A percentile compares a stretch with the other conserved stretches of the same genome.
phyloP scores from a whole-genome alignment of 352 stramenopile genomes.

The Phytophthora agathidicida region DNA sequence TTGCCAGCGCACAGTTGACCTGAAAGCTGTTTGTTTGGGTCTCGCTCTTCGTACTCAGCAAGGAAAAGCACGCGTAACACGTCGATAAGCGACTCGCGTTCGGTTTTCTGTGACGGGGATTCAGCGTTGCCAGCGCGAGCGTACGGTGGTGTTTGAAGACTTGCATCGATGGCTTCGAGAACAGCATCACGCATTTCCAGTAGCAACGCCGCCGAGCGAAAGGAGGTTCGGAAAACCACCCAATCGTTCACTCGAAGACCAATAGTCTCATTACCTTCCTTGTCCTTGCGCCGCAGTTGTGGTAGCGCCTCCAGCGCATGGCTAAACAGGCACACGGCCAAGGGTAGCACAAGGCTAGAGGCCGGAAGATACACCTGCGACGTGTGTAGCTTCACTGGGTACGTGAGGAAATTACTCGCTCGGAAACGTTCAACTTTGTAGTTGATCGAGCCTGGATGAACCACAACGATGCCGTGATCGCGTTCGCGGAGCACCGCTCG shows the following conservation, averaged over 20 bases:
- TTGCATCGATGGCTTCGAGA: slow-evolving; percentile 35
- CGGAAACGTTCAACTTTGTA: slow-evolving; percentile 57
- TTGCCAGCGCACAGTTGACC: slow-evolving; percentile 37
- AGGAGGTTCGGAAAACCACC: slow-evolving; percentile 64
- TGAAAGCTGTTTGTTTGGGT: slow-evolving; percentile 54
- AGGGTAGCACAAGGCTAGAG: slow-evolving; percentile 67
- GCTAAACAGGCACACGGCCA: slow-evolving; percentile 75
- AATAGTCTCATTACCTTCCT: slow-evolving; percentile 42
- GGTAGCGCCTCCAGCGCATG: slow-evolving; percentile 62
- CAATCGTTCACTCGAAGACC: slow-evolving; percentile 74
- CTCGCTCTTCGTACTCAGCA: slow-evolving; percentile 53
- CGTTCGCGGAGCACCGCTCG: slow-evolving; percentile 49
- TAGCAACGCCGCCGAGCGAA: slow-evolving; percentile 59
- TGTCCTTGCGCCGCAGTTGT: slow-evolving; percentile 44
- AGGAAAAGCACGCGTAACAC: slow-evolving; percentile 47
- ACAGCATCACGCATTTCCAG: slow-evolving; percentile 48
- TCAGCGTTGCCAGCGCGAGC: slow-evolving; percentile 7
- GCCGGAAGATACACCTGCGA: slow-evolving; percentile 82
- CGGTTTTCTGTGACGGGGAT: slow-evolving; percentile 9
- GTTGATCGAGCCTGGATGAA: slow-evolving; percentile 83
- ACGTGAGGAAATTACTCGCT: slow-evolving; percentile 73
- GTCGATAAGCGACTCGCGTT: slow-evolving; percentile 28
- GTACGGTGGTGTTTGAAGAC: slow-evolving; percentile 47
- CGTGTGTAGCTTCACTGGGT: slow-evolving; percentile 82
- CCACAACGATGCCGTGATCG: slow-evolving; percentile 50